Conservation (phyloP, 73 alveolate genomes). For the Blepharisma stoltei region DNA sequence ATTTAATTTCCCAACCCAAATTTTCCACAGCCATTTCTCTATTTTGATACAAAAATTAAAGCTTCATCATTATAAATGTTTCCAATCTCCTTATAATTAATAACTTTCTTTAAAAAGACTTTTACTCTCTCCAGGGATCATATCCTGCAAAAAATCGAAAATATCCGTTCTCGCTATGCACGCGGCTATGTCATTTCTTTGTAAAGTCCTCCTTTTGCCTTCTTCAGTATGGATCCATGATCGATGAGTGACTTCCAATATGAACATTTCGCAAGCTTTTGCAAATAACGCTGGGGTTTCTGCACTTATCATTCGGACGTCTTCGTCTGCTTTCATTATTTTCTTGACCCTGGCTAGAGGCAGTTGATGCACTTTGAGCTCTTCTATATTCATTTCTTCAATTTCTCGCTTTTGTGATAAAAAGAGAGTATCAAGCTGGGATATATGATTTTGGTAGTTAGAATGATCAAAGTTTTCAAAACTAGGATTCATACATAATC, state of each 20-base stretch:
- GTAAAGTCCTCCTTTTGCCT: conserved; percentile 93
- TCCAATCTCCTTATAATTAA: no score
- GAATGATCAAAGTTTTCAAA: no score
- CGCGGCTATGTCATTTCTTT: conserved; percentile 92
- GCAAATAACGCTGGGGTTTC: conserved; percentile 96
- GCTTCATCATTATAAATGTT: no score
- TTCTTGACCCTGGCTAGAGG: conserved; percentile 98
- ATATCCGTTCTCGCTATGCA: conserved; percentile 92
- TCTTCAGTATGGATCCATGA: conserved; percentile 94
- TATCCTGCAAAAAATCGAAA: conserved; percentile 86
- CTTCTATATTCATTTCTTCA: conserved; percentile 52
- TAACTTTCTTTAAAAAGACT: no score
- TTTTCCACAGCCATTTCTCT: no score
- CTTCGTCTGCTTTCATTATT: conserved; percentile 81
- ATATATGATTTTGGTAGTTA: neutral
- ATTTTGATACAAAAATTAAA: no score
- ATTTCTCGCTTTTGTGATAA: conserved; percentile 18
- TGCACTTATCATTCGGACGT: conserved; percentile 30
- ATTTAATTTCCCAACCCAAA: no score
- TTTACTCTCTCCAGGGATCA: neutral
- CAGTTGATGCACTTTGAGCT: conserved; percentile 59
- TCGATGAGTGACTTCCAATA: conserved; percentile 93
- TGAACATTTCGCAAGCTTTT: conserved; percentile 98
- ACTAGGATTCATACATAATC: no score
- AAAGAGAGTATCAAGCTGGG: conserved; percentile 1